These are phyloP conservation scores for Fraxinus xanthoxyloides DNA, from an alignment of 305 asterid genomes.

Conservation along the genomic window DNA sequence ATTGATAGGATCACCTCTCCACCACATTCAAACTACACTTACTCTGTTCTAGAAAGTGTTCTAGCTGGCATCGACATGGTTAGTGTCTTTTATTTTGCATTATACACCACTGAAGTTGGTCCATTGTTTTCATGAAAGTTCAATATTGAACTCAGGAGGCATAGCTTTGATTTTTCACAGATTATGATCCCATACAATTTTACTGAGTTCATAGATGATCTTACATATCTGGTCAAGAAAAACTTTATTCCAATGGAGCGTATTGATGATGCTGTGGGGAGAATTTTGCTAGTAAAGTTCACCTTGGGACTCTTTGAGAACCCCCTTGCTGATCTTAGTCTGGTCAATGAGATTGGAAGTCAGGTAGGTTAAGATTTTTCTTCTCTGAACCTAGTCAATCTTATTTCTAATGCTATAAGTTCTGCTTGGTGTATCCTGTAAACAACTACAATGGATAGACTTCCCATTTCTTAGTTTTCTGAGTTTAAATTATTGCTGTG, in stretches of 20 bases:
- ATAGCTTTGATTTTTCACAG: slow-evolving; percentile 41
- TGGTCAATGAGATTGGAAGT: slow-evolving; percentile 76
- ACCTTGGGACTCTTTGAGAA: slow-evolving; percentile 85
- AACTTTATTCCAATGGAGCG: slow-evolving; percentile 62
- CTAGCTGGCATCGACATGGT: slow-evolving; percentile 86
- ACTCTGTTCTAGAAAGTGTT: slow-evolving; percentile 56
- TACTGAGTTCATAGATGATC: slow-evolving; percentile 76
- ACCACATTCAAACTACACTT: slow-evolving; percentile 57
- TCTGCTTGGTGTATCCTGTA: neutral
- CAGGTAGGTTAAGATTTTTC: slow-evolving; percentile 42
- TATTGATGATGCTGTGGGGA: slow-evolving; percentile 79
- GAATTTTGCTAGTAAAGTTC: slow-evolving; percentile 76
- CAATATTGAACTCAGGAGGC: slow-evolving; percentile 20
- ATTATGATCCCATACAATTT: slow-evolving; percentile 75
- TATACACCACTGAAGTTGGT: neutral
- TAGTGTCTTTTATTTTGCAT: slow-evolving; percentile 19
- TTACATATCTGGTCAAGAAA: slow-evolving; percentile 67
- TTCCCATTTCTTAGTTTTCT: neutral
- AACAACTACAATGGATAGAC: neutral
- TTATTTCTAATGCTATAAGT: neutral
- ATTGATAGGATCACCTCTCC: slow-evolving; percentile 59
- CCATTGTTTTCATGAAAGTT: slow-evolving; percentile 2
- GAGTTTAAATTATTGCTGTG: neutral
- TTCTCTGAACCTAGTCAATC: neutral
- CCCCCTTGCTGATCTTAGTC: slow-evolving; percentile 81